A percentile compares a stretch with the other conserved stretches of the same genome.
phyloP scores from a whole-genome alignment of 371 early-diverging fungal genomes.

The Mucor ambiguus region DNA sequence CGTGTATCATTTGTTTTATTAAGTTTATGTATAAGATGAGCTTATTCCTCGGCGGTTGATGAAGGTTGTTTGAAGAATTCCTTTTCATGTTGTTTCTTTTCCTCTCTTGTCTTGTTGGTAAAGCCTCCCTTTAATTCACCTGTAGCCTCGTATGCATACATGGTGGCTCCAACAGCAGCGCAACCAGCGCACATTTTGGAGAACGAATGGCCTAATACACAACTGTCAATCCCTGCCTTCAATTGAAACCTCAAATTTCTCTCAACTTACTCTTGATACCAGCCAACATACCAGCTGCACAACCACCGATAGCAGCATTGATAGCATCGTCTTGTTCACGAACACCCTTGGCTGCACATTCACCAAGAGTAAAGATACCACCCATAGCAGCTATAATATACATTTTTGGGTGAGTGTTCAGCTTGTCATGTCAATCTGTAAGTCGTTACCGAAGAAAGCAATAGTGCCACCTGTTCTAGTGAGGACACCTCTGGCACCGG shows the following conservation, averaged over 20 bases:
- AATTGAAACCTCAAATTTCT: not conserved
- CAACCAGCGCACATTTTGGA: constrained; percentile 63
- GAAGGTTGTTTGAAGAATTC: constrained; percentile 48
- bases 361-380: constrained; percentile 75
- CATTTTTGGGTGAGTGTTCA: not conserved
- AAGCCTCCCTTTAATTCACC: constrained; percentile 65
- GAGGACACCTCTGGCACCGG: constrained; percentile 69
- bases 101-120: constrained; percentile 49
- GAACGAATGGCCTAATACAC: constrained; percentile 56
- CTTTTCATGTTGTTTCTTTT: constrained; percentile 54
- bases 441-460: constrained; percentile 66
- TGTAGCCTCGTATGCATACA: constrained; percentile 72
- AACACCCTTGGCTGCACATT: constrained; percentile 57
- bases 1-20: not conserved
- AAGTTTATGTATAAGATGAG: not conserved
- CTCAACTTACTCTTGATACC: constrained; percentile 59
- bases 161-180: constrained; percentile 68
- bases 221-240: not conserved
- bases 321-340: constrained; percentile 72
- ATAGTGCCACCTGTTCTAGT: constrained; percentile 73
- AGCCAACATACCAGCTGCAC: constrained; percentile 75
- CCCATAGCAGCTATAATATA: constrained; percentile 71
- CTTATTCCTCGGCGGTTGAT: constrained; percentile 31
- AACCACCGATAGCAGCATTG: constrained; percentile 75
- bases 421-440: not conserved